These are phyloP conservation scores for Mesembryanthemum crystallinum DNA, from an alignment of 148 eudicot species.

Conservation along the genomic window DNA sequence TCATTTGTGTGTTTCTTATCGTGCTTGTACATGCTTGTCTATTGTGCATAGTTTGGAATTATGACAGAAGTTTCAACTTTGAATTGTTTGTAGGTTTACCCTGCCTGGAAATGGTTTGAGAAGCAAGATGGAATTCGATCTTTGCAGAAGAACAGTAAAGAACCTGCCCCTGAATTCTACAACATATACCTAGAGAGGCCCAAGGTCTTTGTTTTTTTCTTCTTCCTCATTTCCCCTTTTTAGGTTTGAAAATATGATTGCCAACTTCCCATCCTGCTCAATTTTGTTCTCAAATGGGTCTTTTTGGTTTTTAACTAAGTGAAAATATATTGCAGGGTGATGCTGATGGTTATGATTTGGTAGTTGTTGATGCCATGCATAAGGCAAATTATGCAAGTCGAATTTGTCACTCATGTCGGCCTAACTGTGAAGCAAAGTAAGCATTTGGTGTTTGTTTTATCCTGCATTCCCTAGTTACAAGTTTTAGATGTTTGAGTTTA, in stretches of 20 bases:
- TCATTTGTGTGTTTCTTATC: background rate
- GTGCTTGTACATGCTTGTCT: background rate
- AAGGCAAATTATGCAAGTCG: conserved; percentile 99
- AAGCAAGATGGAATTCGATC: conserved; percentile 96
- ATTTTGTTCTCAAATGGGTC: background rate
- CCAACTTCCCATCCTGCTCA: background rate
- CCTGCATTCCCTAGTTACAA: background rate
- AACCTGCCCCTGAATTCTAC: conserved; percentile 93
- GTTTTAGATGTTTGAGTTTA: background rate
- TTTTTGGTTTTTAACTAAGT: background rate
- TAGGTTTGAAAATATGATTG: background rate
- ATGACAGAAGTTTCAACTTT: background rate
- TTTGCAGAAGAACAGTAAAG: conserved; percentile 83
- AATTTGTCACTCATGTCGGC: conserved; percentile 95
- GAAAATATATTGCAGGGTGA: conserved; percentile 62
- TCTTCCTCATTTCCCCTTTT: background rate
- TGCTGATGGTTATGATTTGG: conserved; percentile 97
- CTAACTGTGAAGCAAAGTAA: conserved; percentile 98
- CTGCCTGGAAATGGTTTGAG: conserved; percentile 99
- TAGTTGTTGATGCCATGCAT: conserved; percentile 99
- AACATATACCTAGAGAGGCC: conserved; percentile 98
- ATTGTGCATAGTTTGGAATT: background rate
- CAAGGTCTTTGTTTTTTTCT: conserved; percentile 44
- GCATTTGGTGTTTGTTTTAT: conserved; percentile 26
- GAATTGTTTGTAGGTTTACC: conserved; percentile 64